phyloP scores from a whole-genome alignment of 2,329 filamentous ascomycete genomes.

The Alternaria arbusti region DNA sequence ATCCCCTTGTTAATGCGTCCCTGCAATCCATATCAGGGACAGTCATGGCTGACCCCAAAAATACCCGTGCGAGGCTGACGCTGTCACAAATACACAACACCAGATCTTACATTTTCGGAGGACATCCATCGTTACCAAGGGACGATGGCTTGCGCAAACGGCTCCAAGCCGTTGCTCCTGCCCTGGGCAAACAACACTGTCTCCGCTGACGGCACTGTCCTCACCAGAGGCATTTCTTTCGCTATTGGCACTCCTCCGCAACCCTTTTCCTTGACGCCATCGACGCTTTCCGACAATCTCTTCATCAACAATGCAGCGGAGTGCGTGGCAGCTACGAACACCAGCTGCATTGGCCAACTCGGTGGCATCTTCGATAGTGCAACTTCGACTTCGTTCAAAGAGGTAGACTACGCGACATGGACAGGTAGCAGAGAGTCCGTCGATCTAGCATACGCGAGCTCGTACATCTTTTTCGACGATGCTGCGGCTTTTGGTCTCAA shows the following conservation, averaged over 20 bases:
- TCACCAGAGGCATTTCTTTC: slow-evolving; percentile 24
- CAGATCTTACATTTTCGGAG: neutral
- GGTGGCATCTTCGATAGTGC: slow-evolving; percentile 22
- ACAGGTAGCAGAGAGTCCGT: slow-evolving; percentile 20
- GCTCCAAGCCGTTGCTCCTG: slow-evolving; percentile 22
- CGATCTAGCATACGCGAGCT: slow-evolving; percentile 14
- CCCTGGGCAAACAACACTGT: slow-evolving; percentile 26
- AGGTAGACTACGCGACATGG: slow-evolving; percentile 20
- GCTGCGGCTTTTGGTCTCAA: slow-evolving; percentile 19
- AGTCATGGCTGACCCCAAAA: neutral
- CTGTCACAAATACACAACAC: neutral
- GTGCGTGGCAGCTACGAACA: slow-evolving; percentile 21
- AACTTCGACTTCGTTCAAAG: slow-evolving; percentile 19
- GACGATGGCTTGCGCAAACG: slow-evolving; percentile 22
- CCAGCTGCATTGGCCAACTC: slow-evolving; percentile 23
- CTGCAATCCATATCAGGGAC: slow-evolving; percentile 10
- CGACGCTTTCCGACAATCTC: slow-evolving; percentile 20
- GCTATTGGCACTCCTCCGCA: slow-evolving; percentile 24
- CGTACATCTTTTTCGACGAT: slow-evolving; percentile 24
- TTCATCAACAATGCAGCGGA: slow-evolving; percentile 22
- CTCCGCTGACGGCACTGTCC: slow-evolving; percentile 15
- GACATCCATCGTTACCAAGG: neutral
- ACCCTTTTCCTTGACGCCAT: slow-evolving; percentile 23
- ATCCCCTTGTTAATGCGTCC: slow-evolving; percentile 6
- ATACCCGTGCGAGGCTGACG: neutral